Base-by-base conservation (phyloP, 1,284 basidiomycete species). In the Phaffia rhodozyma region DNA sequence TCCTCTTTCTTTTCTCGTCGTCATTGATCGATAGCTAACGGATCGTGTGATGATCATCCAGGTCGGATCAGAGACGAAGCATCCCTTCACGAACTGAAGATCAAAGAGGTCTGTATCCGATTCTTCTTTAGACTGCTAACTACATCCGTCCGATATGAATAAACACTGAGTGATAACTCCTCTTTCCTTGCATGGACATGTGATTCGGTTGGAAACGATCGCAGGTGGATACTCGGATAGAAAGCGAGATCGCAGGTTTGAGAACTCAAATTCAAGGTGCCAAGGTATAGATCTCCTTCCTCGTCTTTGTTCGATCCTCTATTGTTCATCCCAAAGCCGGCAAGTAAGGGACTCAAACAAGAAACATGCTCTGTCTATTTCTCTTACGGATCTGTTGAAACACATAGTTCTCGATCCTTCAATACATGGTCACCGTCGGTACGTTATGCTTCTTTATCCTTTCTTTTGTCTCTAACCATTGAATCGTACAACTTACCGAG, bases 11-110 rank as follows among this genome's bases (percentile, higher is more conserved):
- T 7, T 2, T 53, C 51, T 53, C 29, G 11, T 53, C 20, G 11
- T 20, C 21, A 9, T n/a, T 30, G 51, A 53, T 16, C 11, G 51
- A 53, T 53, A 18, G 9, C 23, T n/a, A 2, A 53, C 21, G 54
- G 6, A 43, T 11, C 2, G 7, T 43, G 13, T 11, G 13, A 16
- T 43, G 38, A 43, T 43, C 38, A 43, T 43, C 38, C 5, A 43
- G 93, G 91, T 4, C 81, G 94, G 51, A 91, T 97, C 79, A 79
- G 96, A 53, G 93, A 98, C 72, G 93, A 98, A 78, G 86, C 85
- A 66, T 87, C 86, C 65, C 85, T 87, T 55, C 91, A 97, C 72
- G 93, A 96, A 71, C 79, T 96, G 67, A 97, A 97, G 83, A 91
- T 98, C 74, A 93, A 93, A 75, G 96, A 99, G 75, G 57, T 58